Percentiles rank a stretch among this genome's conserved stretches.
Evolutionary conservation across 495 filamentous ascomycete genomes (phyloP).

Genomic region (Diplogelasinospora grovesii): DNA sequence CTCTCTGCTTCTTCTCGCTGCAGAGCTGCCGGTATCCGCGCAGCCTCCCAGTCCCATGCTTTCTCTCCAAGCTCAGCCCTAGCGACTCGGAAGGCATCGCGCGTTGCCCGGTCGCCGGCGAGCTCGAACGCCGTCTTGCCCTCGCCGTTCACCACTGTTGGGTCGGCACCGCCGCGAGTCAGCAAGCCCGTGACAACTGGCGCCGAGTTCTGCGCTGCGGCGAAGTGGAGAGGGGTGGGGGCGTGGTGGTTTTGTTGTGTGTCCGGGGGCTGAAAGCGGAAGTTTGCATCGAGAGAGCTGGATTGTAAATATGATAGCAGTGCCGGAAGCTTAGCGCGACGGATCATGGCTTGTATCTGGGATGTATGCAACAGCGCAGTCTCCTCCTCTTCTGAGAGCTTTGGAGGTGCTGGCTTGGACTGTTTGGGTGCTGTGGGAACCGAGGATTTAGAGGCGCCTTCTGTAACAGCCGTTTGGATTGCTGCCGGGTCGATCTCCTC

Average conservation of each 20-base stretch:
- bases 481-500: constrained; percentile 51
- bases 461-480: constrained; percentile 47
- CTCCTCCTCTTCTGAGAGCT: constrained; percentile 77
- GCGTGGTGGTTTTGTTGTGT: constrained; percentile 70
- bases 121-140: constrained; percentile 80
- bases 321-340: constrained; percentile 82
- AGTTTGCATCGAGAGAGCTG: constrained; percentile 70
- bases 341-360: constrained; percentile 80
- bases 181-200: constrained; percentile 71
- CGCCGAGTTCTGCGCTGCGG: constrained; percentile 67
- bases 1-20: constrained; percentile 60
- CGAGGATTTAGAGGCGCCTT: constrained; percentile 31
- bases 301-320: constrained; percentile 74
- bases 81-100: constrained; percentile 88
- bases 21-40: constrained; percentile 63
- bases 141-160: constrained; percentile 58
- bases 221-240: constrained; percentile 80
- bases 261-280: constrained; percentile 65
- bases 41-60: constrained; percentile 71
- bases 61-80: constrained; percentile 71
- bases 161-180: constrained; percentile 66
- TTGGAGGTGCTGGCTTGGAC: constrained; percentile 41
- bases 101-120: constrained; percentile 74
- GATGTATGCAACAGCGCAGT: constrained; percentile 69
- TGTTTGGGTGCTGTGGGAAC: constrained; percentile 35